Conservation (phyloP, 2,329 filamentous ascomycete species). For the Aspergillus novofumigatus region DNA sequence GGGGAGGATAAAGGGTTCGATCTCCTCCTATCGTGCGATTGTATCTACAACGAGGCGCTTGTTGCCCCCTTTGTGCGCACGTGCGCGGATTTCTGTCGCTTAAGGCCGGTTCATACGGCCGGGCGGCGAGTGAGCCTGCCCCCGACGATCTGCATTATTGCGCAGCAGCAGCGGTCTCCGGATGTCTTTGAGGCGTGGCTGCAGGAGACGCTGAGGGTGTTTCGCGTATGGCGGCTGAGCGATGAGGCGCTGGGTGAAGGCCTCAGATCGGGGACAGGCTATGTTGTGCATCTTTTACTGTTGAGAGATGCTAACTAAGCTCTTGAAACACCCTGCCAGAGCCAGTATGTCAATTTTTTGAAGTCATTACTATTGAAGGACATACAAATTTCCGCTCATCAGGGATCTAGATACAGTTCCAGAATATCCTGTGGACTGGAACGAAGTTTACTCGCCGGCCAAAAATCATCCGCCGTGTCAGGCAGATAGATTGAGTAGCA, state of each 20-base stretch:
- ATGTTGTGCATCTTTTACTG: slow-evolving; percentile 76
- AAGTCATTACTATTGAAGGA: no score
- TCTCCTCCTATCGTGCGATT: slow-evolving; percentile 79
- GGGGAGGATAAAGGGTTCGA: slow-evolving; percentile 55
- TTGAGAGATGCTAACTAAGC: slow-evolving; percentile 37
- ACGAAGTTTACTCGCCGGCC: no score
- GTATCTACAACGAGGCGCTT: slow-evolving; percentile 88
- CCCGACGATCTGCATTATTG: slow-evolving; percentile 71
- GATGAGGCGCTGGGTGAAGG: slow-evolving; percentile 57
- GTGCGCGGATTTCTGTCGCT: slow-evolving; percentile 67
- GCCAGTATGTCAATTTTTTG: no score
- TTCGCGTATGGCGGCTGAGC: slow-evolving; percentile 72
- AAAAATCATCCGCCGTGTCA: no score
- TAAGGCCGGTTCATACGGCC: slow-evolving; percentile 43
- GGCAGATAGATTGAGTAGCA: no score
- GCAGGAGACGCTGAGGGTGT: slow-evolving; percentile 59
- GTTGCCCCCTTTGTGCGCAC: slow-evolving; percentile 78
- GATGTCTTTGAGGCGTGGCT: slow-evolving; percentile 85
- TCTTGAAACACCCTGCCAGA: no score
- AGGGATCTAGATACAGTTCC: no score
- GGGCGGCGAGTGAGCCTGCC: slow-evolving; percentile 1
- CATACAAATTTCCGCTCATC: no score
- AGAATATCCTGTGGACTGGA: no score
- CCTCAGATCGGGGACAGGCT: slow-evolving; percentile 64
- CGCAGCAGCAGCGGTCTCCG: slow-evolving; percentile 80